Evolutionary conservation across 768 basidiomycete species (phyloP).

Genomic region (Leucocoprinus sp.): DNA sequence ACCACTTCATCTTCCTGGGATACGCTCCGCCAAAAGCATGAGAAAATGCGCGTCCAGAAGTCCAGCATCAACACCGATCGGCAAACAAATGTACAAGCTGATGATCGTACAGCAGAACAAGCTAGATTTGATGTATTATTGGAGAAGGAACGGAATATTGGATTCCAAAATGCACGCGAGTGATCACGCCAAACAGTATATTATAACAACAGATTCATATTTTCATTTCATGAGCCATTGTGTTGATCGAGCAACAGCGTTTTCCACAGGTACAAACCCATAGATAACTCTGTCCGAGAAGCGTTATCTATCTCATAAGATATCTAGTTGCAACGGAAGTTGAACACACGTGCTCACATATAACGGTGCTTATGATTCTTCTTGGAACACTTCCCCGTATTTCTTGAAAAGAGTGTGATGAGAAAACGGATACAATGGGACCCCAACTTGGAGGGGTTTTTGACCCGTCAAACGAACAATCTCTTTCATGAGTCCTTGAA

Average conservation of each 20-base stretch:
- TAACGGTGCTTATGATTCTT: conserved; percentile 25
- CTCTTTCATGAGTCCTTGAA: conserved; percentile 80
- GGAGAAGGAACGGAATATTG: conserved; percentile 46
- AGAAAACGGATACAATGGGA: conserved; percentile 80
- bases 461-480: conserved; percentile 79
- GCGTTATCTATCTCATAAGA: neutral
- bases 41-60: conserved; percentile 1
- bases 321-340: conserved; percentile 2
- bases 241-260: conserved; percentile 1
- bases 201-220: conserved; percentile 5
- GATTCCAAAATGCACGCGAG: conserved; percentile 12
- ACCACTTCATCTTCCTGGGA: conserved; percentile 58
- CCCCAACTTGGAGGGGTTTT: conserved; percentile 71
- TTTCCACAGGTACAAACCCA: neutral
- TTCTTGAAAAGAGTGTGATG: conserved; percentile 53
- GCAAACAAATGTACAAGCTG: conserved; percentile 11
- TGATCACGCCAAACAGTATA: conserved; percentile 1
- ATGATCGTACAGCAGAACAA: conserved; percentile 38
- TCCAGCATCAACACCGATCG: conserved; percentile 5
- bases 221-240: conserved; percentile 6
- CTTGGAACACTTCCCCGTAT: conserved; percentile 21
- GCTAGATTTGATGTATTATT: conserved; percentile 51
- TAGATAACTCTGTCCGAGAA: neutral
- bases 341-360: conserved; percentile 21
- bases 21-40: conserved; percentile 36